A percentile compares a stretch with the other conserved stretches of the same genome.
phyloP scores from a whole-genome alignment of 139 green algal species.

The Chlamydomonas incerta region DNA sequence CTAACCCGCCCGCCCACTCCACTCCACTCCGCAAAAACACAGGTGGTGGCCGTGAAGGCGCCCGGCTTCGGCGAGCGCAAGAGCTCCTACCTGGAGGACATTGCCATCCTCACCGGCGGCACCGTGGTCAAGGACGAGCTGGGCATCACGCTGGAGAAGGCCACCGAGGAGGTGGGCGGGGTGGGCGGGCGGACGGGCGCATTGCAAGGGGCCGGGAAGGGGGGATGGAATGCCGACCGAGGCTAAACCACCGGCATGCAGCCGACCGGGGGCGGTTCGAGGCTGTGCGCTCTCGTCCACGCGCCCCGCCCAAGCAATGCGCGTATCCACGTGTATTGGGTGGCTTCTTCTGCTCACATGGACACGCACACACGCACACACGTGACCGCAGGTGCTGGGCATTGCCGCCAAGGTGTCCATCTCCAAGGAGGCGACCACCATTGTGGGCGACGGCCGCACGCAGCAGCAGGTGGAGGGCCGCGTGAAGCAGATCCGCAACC shows the following conservation, averaged over 20 bases:
- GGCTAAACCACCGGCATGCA: too few relatives aligned
- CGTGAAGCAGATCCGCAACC: conserved; percentile 96
- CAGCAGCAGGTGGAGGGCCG: conserved; percentile 88
- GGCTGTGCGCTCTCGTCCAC: too few relatives aligned
- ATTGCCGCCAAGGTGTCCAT: conserved; percentile 91
- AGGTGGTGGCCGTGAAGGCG: conserved; percentile 88
- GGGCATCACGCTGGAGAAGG: conserved; percentile 95
- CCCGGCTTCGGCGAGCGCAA: conserved; percentile 99
- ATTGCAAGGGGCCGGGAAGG: too few relatives aligned
- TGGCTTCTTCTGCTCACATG: too few relatives aligned
- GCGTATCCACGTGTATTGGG: too few relatives aligned
- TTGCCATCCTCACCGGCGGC: conserved; percentile 97
- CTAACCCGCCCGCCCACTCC: too few relatives aligned
- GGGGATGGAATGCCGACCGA: too few relatives aligned
- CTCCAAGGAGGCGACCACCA: conserved; percentile 95
- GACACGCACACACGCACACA: too few relatives aligned
- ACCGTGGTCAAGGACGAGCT: conserved; percentile 98
- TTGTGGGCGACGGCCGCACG: conserved; percentile 94
- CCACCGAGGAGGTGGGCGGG: conserved; percentile 77
- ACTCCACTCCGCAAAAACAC: too few relatives aligned
- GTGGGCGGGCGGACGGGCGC: too few relatives aligned
- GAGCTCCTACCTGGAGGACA: conserved; percentile 98
- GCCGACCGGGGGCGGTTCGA: too few relatives aligned
- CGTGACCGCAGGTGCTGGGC: conserved; percentile 73
- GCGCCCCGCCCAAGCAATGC: too few relatives aligned